Percentiles rank a stretch among this genome's conserved stretches.
These are phyloP conservation scores for Aspergillus flavus DNA, from an alignment of 2,329 filamentous ascomycete genomes.

Conservation along the genomic window DNA sequence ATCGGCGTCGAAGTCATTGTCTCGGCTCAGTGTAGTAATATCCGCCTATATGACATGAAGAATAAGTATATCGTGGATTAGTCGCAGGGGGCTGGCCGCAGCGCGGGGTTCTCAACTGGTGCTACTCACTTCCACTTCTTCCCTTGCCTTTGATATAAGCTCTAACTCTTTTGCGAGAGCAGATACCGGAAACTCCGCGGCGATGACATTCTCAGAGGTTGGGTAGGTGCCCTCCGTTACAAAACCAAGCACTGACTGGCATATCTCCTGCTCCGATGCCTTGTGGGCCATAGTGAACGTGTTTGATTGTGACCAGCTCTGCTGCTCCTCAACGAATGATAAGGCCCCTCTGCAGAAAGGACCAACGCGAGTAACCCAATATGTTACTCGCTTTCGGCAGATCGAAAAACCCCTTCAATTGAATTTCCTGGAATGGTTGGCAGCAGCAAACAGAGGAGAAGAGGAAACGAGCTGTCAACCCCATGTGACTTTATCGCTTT, in stretches of 20 bases:
- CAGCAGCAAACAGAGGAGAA: background rate
- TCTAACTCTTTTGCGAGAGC: conserved; percentile 54
- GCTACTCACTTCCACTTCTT: conserved; percentile 54
- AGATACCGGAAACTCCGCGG: conserved; percentile 53
- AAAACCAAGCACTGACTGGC: conserved; percentile 66
- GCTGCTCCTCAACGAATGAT: background rate
- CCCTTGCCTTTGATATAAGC: conserved; percentile 54
- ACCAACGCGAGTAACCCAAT: background rate
- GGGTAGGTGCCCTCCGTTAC: conserved; percentile 60
- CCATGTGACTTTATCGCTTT: conserved; percentile 37
- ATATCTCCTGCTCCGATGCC: conserved; percentile 47
- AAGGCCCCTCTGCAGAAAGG: background rate
- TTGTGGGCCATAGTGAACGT: conserved; percentile 38
- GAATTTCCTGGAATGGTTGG: background rate
- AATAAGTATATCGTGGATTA: conserved; percentile 14
- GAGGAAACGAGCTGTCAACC: conserved; percentile 26
- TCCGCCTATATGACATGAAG: conserved; percentile 56
- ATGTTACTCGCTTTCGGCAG: background rate
- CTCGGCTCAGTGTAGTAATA: conserved; percentile 74
- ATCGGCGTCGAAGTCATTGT: conserved; percentile 77
- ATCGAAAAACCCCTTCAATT: background rate
- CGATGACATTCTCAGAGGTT: conserved; percentile 57
- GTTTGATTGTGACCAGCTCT: background rate
- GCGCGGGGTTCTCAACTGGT: background rate
- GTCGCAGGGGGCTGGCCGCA: background rate